phyloP scores from a whole-genome alignment of 148 eudicot genomes.

The Bassia scoparia region DNA sequence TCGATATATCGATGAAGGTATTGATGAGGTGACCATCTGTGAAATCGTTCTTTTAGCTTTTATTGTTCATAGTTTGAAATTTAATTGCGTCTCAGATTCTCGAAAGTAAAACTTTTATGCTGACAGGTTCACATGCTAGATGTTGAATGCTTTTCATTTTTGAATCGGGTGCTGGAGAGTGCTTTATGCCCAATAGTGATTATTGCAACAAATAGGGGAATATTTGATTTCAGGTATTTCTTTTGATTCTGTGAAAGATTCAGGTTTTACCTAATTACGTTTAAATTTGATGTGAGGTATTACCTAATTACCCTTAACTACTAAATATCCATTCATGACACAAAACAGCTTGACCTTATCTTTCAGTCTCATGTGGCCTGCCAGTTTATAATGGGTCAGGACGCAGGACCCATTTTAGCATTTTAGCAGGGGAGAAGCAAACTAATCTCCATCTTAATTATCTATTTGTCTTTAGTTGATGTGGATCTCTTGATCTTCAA shows the following conservation, averaged over 20 bases:
- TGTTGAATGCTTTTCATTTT: slow-evolving; percentile 92
- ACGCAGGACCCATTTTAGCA: too few species aligned
- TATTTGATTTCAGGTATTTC: slow-evolving; percentile 83
- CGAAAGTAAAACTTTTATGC: neutral
- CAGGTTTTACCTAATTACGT: too few species aligned
- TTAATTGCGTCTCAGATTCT: slow-evolving; percentile 2
- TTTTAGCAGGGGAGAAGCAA: too few species aligned
- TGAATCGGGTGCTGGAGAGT: slow-evolving; percentile 94
- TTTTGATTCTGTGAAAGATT: neutral
- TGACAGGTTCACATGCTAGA: slow-evolving; percentile 97
- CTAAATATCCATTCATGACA: too few species aligned
- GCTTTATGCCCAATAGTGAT: slow-evolving; percentile 91
- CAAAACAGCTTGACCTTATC: too few species aligned
- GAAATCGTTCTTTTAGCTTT: neutral
- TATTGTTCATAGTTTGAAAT: slow-evolving; percentile 5
- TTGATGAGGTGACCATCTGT: slow-evolving; percentile 66
- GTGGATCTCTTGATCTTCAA: too few species aligned
- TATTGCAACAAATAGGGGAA: slow-evolving; percentile 94
- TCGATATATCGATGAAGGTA: slow-evolving; percentile 92
- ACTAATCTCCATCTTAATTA: too few species aligned
- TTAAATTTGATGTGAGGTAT: too few species aligned
- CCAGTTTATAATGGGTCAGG: too few species aligned
- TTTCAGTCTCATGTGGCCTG: too few species aligned
- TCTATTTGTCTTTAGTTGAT: too few species aligned
- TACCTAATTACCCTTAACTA: neutral